Evolutionary conservation across 345 rosid species (phyloP).

Genomic region (Gossypium australe): DNA sequence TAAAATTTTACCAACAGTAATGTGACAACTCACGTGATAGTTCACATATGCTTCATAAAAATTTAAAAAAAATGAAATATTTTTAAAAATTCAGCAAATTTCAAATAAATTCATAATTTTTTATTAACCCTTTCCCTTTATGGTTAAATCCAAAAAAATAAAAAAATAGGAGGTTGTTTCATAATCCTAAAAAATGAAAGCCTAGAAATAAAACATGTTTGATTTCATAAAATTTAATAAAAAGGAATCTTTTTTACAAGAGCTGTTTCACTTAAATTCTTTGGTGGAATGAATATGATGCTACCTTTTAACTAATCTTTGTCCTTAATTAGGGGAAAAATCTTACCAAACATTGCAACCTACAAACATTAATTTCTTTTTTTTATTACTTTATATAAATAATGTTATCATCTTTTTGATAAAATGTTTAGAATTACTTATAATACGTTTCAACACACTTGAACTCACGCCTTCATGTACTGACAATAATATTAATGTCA

Average conservation of each 20-base stretch:
- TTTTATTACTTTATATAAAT: no score
- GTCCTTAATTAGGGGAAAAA: background rate
- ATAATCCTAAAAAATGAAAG: background rate
- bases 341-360: background rate
- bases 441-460: no score
- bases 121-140: no score
- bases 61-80: no score
- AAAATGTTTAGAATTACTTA: rapidly evolving
- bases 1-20: no score
- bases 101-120: no score
- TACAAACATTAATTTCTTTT: no score
- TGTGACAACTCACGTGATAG: no score
- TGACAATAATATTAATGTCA: rapidly evolving
- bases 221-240: background rate
- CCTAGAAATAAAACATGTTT: background rate
- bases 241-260: background rate
- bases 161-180: background rate
- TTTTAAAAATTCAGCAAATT: no score
- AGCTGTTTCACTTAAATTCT: background rate
- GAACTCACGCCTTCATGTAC: rapidly evolving
- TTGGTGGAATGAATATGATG: background rate
- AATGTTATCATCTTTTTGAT: no score
- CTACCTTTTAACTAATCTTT: background rate
- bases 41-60: no score
- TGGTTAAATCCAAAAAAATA: background rate